These are phyloP conservation scores for Pestalotiopsis sp. DNA, from an alignment of 2,329 filamentous ascomycete genomes.

Conservation along the genomic window DNA sequence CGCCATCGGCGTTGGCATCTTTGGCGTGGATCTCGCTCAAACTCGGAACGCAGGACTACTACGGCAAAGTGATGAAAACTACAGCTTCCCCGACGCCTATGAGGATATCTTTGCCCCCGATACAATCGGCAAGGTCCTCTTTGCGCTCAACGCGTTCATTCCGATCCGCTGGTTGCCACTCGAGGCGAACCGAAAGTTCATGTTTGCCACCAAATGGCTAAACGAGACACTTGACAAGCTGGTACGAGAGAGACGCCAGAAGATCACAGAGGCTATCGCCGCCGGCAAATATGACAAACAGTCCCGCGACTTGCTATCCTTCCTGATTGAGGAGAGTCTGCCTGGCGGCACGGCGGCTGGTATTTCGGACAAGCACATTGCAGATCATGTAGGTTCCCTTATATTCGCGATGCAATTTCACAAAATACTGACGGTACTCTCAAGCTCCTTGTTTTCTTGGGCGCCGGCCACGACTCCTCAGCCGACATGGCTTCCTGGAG, in stretches of 20 bases:
- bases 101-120: background rate
- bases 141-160: slow-evolving; percentile 33
- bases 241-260: slow-evolving; percentile 28
- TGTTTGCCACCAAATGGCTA: slow-evolving; percentile 34
- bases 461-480: slow-evolving; percentile 36
- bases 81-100: background rate
- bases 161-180: slow-evolving; percentile 38
- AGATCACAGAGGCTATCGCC: slow-evolving; percentile 26
- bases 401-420: background rate
- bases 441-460: slow-evolving; percentile 23
- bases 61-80: background rate
- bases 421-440: background rate
- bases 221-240: slow-evolving; percentile 35
- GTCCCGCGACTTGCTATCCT: slow-evolving; percentile 29
- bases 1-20: too few species aligned
- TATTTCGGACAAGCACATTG: slow-evolving; percentile 16
- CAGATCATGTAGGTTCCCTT: slow-evolving; percentile 25
- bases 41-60: too few species aligned
- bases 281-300: slow-evolving; percentile 21
- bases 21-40: too few species aligned
- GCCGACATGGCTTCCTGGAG: slow-evolving; percentile 36
- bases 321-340: slow-evolving; percentile 30
- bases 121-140: slow-evolving; percentile 24
- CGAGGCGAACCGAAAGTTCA: slow-evolving; percentile 39
- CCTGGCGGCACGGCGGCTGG: slow-evolving; percentile 8